Evolutionary conservation across 2,329 filamentous ascomycete genomes (phyloP).

Genomic region (Monosporascus sp.): DNA sequence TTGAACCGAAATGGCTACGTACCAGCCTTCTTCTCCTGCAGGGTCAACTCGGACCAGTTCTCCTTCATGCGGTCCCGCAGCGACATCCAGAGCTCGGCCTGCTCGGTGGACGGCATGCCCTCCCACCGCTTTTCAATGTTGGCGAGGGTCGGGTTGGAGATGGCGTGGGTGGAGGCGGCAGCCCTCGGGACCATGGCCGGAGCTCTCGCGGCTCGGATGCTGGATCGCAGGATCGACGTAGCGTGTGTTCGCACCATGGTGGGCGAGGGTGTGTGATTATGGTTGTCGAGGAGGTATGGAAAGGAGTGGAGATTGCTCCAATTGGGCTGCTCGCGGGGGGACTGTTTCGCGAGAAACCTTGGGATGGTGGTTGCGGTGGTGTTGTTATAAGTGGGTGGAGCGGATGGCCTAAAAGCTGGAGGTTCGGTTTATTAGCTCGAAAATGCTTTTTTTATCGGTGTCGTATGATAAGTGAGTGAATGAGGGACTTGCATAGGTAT

Average conservation of each 20-base stretch:
- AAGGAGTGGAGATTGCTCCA: constrained; percentile 22
- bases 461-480: not conserved
- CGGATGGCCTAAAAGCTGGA: not conserved
- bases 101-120: constrained; percentile 94
- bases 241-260: constrained; percentile 52
- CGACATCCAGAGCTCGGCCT: constrained; percentile 98
- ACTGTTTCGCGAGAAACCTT: not conserved
- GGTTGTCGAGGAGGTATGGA: constrained; percentile 5
- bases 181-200: constrained; percentile 40
- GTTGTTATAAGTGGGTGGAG: not conserved
- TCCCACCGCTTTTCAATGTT: constrained; percentile 99
- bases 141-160: constrained; percentile 94
- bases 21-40: constrained; percentile 99
- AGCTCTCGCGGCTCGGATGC: constrained; percentile 33
- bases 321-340: constrained; percentile 15
- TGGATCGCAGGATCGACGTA: constrained; percentile 47
- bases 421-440: not conserved
- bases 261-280: constrained; percentile 6
- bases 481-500: not conserved
- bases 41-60: constrained; percentile 90
- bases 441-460: not conserved
- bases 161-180: constrained; percentile 74
- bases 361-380: constrained; percentile 3
- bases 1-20: constrained; percentile 41
- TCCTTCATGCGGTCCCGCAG: constrained; percentile 98